Evolutionary conservation across 176 grass and related monocot species (phyloP), one percentile per base, ranked within the genome.

Genomic region (Triticum urartu): DNA sequence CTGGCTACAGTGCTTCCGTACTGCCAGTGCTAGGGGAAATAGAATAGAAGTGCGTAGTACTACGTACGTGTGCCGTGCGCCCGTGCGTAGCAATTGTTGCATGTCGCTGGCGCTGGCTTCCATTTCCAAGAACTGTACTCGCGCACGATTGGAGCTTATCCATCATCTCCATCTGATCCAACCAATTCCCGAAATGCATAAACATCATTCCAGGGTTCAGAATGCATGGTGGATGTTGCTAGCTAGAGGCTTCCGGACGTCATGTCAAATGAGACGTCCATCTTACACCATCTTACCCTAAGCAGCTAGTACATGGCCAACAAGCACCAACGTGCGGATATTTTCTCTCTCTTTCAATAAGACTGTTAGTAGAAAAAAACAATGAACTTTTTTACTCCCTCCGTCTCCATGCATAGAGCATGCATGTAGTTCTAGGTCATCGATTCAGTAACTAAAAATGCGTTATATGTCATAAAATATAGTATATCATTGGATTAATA

Each of bases 91-190:
- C 14, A 32, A 58, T 58, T 58, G 10, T 28, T 14, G 11, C 79
- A 65, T 75, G 58, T 54, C 48, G 48, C 48, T 52, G 48, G 14
- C 48, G 48, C 48, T 17, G 45, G 11, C 71, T 82, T 76, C 65
- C 11, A 82, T 88, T 88, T 59, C 86, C 86, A 83, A 68, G 80
- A 66, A 77, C 6, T 79, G 87, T 84, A 88, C 73, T 83, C 52
- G 78, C 21, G 14, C 80, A 59, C 35, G 62, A 18, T 71, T 78
- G 73, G 54, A 72, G 82, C 71, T 26, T 32, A 71, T 69, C 72
- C 40, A 71, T 77, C 72, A 5, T 33, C 11, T 58, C 38, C 3
- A 17, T 52, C 54, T 7, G 24, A 59, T 68, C 52, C 62, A 87
- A 33, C 70, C 7, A 58, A 52, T 76, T 28, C 52, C 20, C 10